Evolutionary conservation across 192 early-diverging fungal genomes (phyloP).

Genomic region (Coemansia sp.): DNA sequence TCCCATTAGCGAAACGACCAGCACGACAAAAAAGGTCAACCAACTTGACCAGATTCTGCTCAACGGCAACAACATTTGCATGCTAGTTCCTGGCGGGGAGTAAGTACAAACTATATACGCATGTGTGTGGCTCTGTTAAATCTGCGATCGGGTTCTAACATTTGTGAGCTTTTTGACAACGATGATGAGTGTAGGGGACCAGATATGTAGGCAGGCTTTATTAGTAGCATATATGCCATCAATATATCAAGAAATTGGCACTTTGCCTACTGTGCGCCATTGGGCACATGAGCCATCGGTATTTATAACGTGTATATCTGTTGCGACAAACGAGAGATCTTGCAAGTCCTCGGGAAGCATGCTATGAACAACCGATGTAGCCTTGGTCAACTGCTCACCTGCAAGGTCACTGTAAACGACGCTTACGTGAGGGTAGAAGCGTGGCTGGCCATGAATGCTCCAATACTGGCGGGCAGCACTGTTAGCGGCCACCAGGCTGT

Average conservation of each 20-base stretch:
- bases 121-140: neutral
- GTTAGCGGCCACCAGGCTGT: constrained; percentile 15
- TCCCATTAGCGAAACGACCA: constrained; percentile 63
- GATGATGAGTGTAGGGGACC: neutral
- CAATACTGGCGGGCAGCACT: constrained; percentile 32
- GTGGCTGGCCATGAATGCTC: constrained; percentile 5
- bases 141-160: too few relatives aligned
- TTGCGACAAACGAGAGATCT: constrained; percentile 23
- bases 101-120: constrained; percentile 12
- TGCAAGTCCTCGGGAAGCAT: constrained; percentile 19
- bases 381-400: neutral
- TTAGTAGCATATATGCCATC: neutral
- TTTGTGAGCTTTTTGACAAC: too few relatives aligned
- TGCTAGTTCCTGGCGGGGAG: constrained; percentile 67
- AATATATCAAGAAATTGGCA: constrained; percentile 5
- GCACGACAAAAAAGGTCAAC: constrained; percentile 70
- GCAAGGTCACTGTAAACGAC: constrained; percentile 30
- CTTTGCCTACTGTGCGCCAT: constrained; percentile 36
- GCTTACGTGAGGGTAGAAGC: constrained; percentile 42
- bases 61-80: constrained; percentile 98
- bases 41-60: constrained; percentile 90
- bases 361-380: constrained; percentile 1
- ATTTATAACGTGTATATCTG: constrained; percentile 21
- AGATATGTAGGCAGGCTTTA: neutral
- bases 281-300: constrained; percentile 29